Evolutionary conservation across 2,329 filamentous ascomycete species (phyloP), one percentile per base, ranked within the genome.

Genomic region (Nigrospora sphaerica): DNA sequence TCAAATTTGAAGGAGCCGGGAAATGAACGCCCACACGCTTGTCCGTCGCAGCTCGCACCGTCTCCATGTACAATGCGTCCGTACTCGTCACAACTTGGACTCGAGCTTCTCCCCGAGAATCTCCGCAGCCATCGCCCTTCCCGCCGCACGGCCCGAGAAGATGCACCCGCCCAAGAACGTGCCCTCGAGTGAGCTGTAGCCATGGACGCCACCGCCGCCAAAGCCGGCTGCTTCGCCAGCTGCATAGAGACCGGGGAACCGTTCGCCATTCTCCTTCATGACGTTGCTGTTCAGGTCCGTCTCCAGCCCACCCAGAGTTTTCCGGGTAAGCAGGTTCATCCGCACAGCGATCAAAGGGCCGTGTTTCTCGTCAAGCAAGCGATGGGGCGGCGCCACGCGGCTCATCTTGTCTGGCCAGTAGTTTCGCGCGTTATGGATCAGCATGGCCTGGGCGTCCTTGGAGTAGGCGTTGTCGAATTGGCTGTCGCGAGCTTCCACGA

Each of bases 121-220:
- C 51, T 80, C 75, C 4, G 73, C 69, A 0, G 71, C 75, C 53
- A 83, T 74, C 0, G 71, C 77, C 11, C 72, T 64, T 0, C 79
- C 79, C 0, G 78, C 79, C 0, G 73, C 73, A 6, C 78, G 63
- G 0, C 80, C 79, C 0, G 78, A 81, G 53, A 83, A 83, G 53
- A 83, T 81, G 48, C 79, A 83, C 1, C 79, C 79, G 13, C 79
- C 79, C 4, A 83, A 54, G 55, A 83, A 83, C 0, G 79, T 82
- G 1, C 80, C 79, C 59, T 83, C 79, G 33, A 83, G 71, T 1
- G 79, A 75, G 53, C 69, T 80, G 54, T 83, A 82, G 0, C 79
- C 80, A 52, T 83, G 80, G 1, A 82, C 75, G 14, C 80, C 79
- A 2, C 79, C 79, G 2, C 80, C 79, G 0, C 79, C 79, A 47